phyloP scores from a whole-genome alignment of 1,284 basidiomycete species.

The Sutorius eximius region DNA sequence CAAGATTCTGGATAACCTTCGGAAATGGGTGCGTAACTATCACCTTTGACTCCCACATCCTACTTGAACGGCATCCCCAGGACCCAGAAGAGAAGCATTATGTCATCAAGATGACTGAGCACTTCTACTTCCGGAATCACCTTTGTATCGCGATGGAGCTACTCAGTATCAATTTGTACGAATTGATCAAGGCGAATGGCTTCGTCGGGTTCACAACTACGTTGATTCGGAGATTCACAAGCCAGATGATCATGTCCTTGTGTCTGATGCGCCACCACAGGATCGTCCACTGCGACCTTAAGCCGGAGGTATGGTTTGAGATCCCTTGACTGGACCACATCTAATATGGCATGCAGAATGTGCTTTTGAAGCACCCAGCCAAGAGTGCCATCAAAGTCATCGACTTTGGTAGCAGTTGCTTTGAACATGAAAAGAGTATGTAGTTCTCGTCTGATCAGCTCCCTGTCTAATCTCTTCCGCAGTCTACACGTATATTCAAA shows the following conservation, averaged over 20 bases:
- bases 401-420: conserved; percentile 98
- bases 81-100: conserved; percentile 96
- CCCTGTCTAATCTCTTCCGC: conserved; percentile 17
- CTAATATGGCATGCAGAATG: conserved; percentile 63
- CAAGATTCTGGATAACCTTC: conserved; percentile 94
- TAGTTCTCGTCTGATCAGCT: conserved; percentile 10
- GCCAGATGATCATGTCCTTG: conserved; percentile 91
- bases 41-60: conserved; percentile 1
- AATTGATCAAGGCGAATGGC: conserved; percentile 98
- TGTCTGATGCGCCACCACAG: conserved; percentile 94
- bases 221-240: conserved; percentile 94
- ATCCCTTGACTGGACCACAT: conserved; percentile 1
- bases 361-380: conserved; percentile 89
- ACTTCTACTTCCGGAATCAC: conserved; percentile 98
- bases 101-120: conserved; percentile 98
- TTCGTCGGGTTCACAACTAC: conserved; percentile 96
- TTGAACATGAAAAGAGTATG: conserved; percentile 97
- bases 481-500: conserved; percentile 98
- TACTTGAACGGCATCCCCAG: conserved; percentile 41
- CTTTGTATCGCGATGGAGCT: conserved; percentile 98
- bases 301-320: conserved; percentile 78
- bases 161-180: conserved; percentile 97
- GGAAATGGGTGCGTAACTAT: conserved; percentile 83
- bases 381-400: conserved; percentile 99
- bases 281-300: conserved; percentile 99